These are phyloP conservation scores for Penicillium lividum DNA, from an alignment of 495 filamentous ascomycete species.

Conservation along the genomic window DNA sequence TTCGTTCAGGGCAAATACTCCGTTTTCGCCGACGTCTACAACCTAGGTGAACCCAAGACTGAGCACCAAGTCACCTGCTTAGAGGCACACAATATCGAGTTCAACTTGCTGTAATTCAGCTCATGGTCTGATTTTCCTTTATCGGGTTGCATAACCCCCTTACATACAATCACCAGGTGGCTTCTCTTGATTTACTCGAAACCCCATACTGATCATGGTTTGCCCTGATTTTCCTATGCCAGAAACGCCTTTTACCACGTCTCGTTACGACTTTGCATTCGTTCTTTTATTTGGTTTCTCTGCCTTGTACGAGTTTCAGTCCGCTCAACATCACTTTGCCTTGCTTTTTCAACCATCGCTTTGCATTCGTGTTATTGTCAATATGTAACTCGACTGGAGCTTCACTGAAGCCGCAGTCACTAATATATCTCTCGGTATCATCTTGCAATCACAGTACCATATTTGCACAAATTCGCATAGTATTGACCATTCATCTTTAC, in stretches of 20 bases:
- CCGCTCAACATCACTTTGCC: slow-evolving; percentile 9
- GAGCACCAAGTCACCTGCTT: slow-evolving; percentile 78
- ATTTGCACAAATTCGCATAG: background rate
- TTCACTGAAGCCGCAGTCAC: slow-evolving; percentile 1
- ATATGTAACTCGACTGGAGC: slow-evolving; percentile 4
- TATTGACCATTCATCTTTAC: background rate
- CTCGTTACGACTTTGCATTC: slow-evolving; percentile 22
- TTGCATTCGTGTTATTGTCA: slow-evolving; percentile 14
- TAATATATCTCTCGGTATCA: slow-evolving; percentile 9
- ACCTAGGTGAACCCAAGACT: slow-evolving; percentile 41
- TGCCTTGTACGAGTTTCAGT: slow-evolving; percentile 11
- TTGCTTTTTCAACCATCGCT: slow-evolving; percentile 1
- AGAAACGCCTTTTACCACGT: slow-evolving; percentile 19
- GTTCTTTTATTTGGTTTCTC: slow-evolving; percentile 9
- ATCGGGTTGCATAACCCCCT: slow-evolving; percentile 6
- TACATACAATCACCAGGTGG: slow-evolving; percentile 22
- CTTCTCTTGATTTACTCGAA: background rate
- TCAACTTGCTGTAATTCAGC: slow-evolving; percentile 19
- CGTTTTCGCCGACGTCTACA: slow-evolving; percentile 82
- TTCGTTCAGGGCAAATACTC: slow-evolving; percentile 78
- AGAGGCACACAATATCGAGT: slow-evolving; percentile 54
- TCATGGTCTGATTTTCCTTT: background rate
- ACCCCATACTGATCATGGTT: slow-evolving; percentile 7
- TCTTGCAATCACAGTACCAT: background rate
- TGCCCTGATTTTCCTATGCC: slow-evolving; percentile 5